phyloP scores from a whole-genome alignment of 2,329 filamentous ascomycete genomes.

The Cladosporium sp. region DNA sequence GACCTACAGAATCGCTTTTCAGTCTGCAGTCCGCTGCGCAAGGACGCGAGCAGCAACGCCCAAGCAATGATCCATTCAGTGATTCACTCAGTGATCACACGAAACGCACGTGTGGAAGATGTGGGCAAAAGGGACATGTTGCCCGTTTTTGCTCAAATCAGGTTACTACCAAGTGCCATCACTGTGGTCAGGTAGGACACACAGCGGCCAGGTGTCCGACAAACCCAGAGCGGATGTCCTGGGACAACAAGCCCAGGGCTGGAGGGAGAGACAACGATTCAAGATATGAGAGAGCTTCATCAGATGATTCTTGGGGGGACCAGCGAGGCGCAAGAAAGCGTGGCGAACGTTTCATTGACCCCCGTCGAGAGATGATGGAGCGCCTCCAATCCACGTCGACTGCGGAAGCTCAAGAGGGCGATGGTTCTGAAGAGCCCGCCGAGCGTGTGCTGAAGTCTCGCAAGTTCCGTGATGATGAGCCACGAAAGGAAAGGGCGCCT shows the following conservation, averaged over 20 bases:
- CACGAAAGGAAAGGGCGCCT: conserved; percentile 8
- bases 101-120: conserved; percentile 15
- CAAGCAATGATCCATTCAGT: too few relatives aligned
- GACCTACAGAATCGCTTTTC: too few relatives aligned
- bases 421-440: conserved; percentile 14
- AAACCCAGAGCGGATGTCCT: neutral
- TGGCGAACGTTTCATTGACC: neutral
- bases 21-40: too few relatives aligned
- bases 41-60: neutral
- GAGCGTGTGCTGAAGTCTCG: conserved; percentile 18
- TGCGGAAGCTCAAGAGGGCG: conserved; percentile 14
- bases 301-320: too few relatives aligned
- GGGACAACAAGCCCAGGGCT: neutral
- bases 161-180: conserved; percentile 1
- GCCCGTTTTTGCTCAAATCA: conserved; percentile 19
- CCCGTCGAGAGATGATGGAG: conserved; percentile 3
- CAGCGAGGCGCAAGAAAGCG: neutral
- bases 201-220: conserved; percentile 10
- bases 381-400: conserved; percentile 11
- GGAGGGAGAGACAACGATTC: neutral
- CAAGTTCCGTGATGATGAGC: conserved; percentile 18
- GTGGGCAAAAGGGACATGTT: conserved; percentile 18
- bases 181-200: conserved; percentile 13
- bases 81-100: too few relatives aligned
- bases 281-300: too few relatives aligned